A percentile compares a stretch with the other conserved stretches of the same genome.
These are phyloP conservation scores for Halteria grandinella DNA, from an alignment of 73 alveolate species.

Conservation along the genomic window DNA sequence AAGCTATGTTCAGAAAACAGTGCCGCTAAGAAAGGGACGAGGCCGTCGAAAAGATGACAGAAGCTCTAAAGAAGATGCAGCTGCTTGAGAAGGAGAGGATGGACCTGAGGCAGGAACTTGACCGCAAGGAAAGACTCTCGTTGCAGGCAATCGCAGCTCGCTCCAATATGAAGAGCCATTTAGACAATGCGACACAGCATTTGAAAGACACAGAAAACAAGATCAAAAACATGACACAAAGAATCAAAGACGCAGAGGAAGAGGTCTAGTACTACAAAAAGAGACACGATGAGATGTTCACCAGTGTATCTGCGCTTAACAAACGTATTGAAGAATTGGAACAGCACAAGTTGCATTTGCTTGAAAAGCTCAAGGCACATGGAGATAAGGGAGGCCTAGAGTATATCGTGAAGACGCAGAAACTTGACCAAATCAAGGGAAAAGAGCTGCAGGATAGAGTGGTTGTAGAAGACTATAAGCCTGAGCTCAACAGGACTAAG, in stretches of 20 bases:
- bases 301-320: conserved; percentile 67
- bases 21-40: conserved; percentile 71
- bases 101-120: conserved; percentile 69
- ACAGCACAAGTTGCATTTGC: conserved; percentile 68
- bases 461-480: conserved; percentile 60
- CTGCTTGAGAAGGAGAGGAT: conserved; percentile 57
- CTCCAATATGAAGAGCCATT: conserved; percentile 64
- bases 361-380: conserved; percentile 63
- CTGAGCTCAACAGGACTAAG: conserved; percentile 61
- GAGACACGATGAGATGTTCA: conserved; percentile 79
- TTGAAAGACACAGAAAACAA: conserved; percentile 58
- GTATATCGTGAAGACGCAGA: conserved; percentile 70
- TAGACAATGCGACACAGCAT: conserved; percentile 57
- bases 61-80: conserved; percentile 54
- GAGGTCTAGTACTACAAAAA: conserved; percentile 69
- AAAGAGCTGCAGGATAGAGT: conserved; percentile 56
- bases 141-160: conserved; percentile 82
- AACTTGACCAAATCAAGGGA: conserved; percentile 58
- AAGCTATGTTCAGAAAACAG: conserved; percentile 72
- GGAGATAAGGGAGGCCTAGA: conserved; percentile 57
- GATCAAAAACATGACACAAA: conserved; percentile 20
- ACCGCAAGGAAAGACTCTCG: conserved; percentile 75
- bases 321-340: conserved; percentile 79
- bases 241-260: conserved; percentile 58
- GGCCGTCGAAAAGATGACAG: conserved; percentile 71